Conservation (phyloP, 169 alveolate genomes). For the Cryptosporidium bovis region DNA sequence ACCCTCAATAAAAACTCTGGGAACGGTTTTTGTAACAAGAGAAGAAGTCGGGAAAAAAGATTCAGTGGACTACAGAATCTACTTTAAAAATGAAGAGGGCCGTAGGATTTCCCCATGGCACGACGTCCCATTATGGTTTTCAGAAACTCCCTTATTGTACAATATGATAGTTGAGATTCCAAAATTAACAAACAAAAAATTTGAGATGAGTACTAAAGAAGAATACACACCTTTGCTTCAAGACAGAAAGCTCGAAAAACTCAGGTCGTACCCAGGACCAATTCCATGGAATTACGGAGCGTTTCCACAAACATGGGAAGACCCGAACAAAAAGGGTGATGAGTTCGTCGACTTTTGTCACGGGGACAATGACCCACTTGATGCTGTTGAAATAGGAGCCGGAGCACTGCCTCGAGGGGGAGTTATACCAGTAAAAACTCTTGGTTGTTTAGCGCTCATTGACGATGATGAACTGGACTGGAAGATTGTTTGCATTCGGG, state of each 20-base stretch:
- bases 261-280: conserved; percentile 84
- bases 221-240: conserved; percentile 81
- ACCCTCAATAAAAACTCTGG: conserved; percentile 32
- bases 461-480: conserved; percentile 93
- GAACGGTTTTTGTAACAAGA: conserved; percentile 59
- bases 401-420: conserved; percentile 77
- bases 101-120: conserved; percentile 75
- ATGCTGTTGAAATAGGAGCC: conserved; percentile 88
- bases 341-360: conserved; percentile 50
- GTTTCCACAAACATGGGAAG: conserved; percentile 94
- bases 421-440: conserved; percentile 78
- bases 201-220: conserved; percentile 79
- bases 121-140: conserved; percentile 74
- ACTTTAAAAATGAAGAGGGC: conserved; percentile 72
- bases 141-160: conserved; percentile 67
- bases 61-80: conserved; percentile 52
- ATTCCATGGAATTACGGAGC: conserved; percentile 92
- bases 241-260: conserved; percentile 79
- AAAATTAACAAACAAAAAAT: conserved; percentile 79
- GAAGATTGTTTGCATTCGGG: conserved; percentile 86
- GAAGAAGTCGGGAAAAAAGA: conserved; percentile 70
- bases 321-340: conserved; percentile 79
- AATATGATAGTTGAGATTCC: conserved; percentile 83
- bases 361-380: conserved; percentile 95
- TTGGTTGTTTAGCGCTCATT: conserved; percentile 91